Conservation (phyloP, 139 green algal genomes). For the Chlamydomonas sphaeroides region DNA sequence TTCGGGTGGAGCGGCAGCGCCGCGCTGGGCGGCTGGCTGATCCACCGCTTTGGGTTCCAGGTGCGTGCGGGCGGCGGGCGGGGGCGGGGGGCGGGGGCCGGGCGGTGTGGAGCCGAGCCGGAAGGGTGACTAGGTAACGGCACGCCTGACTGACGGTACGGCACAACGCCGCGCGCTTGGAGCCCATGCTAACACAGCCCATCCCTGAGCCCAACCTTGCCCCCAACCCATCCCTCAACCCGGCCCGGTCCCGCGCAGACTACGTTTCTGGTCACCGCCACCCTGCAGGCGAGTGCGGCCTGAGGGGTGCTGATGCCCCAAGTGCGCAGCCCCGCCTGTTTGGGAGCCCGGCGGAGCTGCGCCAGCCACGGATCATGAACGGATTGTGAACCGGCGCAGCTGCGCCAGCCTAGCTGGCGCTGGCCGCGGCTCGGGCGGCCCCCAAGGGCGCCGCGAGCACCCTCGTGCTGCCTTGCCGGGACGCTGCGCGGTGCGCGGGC, state of each 20-base stretch:
- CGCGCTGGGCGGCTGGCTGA: constrained; percentile 63
- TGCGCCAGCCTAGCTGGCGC: too few relatives aligned
- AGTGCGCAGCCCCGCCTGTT: too few relatives aligned
- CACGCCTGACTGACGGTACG: neutral
- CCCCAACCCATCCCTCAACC: neutral
- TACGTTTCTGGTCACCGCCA: constrained; percentile 48
- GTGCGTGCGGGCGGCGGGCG: neutral
- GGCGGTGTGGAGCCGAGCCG: neutral
- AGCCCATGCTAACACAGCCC: too few relatives aligned
- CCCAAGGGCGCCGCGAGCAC: too few relatives aligned
- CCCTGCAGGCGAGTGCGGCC: constrained; percentile 35
- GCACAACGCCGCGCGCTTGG: neutral
- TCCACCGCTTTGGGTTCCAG: constrained; percentile 57
- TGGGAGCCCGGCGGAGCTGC: neutral
- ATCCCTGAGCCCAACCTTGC: neutral
- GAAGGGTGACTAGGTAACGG: too few relatives aligned
- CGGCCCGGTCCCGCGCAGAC: neutral
- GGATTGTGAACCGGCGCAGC: too few relatives aligned
- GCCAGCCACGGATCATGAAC: too few relatives aligned
- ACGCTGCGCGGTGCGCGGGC: too few relatives aligned
- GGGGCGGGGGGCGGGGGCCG: neutral
- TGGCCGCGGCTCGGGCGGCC: too few relatives aligned
- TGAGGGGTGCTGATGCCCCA: too few relatives aligned
- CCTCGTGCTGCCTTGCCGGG: too few relatives aligned
- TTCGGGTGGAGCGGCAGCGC: constrained; percentile 69